Percentiles rank a stretch among this genome's conserved stretches.
Conservation (phyloP, 495 filamentous ascomycete genomes). For the Penicillium coprophilum region DNA sequence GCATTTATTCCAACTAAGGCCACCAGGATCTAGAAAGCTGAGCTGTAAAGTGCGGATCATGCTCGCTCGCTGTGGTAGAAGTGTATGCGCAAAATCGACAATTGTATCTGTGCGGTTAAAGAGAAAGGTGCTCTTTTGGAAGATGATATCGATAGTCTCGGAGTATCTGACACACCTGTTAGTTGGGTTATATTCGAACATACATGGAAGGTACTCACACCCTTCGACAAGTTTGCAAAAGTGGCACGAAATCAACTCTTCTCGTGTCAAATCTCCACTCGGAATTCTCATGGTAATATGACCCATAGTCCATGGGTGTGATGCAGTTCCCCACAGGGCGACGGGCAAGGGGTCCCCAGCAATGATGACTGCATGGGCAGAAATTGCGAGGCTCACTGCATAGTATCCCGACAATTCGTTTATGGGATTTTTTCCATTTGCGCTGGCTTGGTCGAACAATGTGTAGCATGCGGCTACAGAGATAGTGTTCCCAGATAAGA, state of each 20-base stretch:
- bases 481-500: conserved; percentile 4
- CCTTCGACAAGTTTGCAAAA: not conserved
- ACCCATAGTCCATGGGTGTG: not conserved
- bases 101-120: not conserved
- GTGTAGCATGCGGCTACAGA: conserved; percentile 2
- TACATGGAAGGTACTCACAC: not conserved
- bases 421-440: not conserved
- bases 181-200: not conserved
- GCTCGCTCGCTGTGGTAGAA: not conserved
- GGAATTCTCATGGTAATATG: not conserved
- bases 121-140: not conserved
- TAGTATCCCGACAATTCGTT: not conserved
- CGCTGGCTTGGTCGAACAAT: not conserved
- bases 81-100: not conserved
- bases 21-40: not conserved
- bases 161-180: not conserved
- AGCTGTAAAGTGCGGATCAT: conserved; percentile 3
- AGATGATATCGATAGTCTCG: not conserved
- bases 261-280: not conserved
- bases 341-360: conserved; percentile 1
- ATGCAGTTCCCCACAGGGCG: not conserved
- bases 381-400: not conserved
- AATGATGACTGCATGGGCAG: conserved; percentile 4
- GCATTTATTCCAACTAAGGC: not conserved
- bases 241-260: not conserved